Evolutionary conservation across 495 filamentous ascomycete genomes (phyloP).

Genomic region (Penicillium atrosanguineum): DNA sequence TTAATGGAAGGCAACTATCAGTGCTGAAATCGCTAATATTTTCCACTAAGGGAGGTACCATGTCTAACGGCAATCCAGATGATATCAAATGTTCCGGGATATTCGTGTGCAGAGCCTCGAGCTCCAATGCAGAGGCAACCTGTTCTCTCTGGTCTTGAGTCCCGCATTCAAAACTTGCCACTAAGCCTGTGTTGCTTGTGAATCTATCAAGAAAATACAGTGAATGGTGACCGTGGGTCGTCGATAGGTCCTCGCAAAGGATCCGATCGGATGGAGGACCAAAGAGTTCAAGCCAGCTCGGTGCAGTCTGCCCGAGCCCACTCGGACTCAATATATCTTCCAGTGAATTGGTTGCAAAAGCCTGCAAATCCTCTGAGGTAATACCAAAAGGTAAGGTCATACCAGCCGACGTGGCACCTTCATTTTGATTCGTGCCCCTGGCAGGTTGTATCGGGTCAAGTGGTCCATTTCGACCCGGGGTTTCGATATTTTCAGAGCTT

Average conservation of each 20-base stretch:
- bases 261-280: conserved; percentile 1
- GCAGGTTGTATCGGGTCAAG: background rate
- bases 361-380: background rate
- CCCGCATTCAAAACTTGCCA: conserved; percentile 22
- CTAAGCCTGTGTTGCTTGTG: conserved; percentile 21
- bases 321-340: conserved; percentile 1
- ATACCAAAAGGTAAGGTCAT: conserved; percentile 4
- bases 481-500: background rate
- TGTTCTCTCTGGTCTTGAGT: conserved; percentile 17
- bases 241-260: background rate
- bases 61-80: background rate
- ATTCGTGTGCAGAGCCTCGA: background rate
- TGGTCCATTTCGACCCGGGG: background rate
- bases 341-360: conserved; percentile 2
- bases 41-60: conserved; percentile 1
- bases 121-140: conserved; percentile 9
- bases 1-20: background rate
- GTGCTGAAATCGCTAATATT: conserved; percentile 5
- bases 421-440: background rate
- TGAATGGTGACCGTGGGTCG: background rate
- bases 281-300: conserved; percentile 9
- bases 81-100: background rate
- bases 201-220: conserved; percentile 20
- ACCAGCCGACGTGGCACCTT: background rate
- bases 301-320: background rate